Evolutionary conservation across 2,329 filamentous ascomycete genomes (phyloP).

Genomic region (Ophiostoma novo-ulmi): DNA sequence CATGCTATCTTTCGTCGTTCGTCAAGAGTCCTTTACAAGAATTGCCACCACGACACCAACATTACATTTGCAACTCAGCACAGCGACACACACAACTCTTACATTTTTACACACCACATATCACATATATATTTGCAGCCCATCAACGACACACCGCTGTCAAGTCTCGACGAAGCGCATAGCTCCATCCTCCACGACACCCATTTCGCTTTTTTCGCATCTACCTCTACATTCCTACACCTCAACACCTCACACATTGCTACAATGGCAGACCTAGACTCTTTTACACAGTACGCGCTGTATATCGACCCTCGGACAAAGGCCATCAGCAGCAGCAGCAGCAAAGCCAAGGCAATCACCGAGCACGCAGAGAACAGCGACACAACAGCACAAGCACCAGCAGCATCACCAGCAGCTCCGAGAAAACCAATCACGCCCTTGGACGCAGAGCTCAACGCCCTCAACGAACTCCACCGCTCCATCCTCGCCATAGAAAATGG

Average conservation of each 20-base stretch:
- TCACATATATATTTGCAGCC: not conserved
- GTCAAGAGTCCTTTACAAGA: not conserved
- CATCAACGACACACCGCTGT: not conserved
- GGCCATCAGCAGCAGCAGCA: slow-evolving; percentile 26
- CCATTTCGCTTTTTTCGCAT: not conserved
- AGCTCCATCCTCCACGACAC: not conserved
- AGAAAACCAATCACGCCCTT: slow-evolving; percentile 52
- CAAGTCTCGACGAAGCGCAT: not conserved
- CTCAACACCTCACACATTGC: not conserved
- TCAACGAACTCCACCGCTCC: slow-evolving; percentile 73
- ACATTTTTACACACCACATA: not conserved
- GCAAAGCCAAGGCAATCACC: not conserved
- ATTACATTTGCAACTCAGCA: not conserved
- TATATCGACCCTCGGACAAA: slow-evolving; percentile 73
- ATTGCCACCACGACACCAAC: not conserved
- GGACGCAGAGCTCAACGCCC: slow-evolving; percentile 59
- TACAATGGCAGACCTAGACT: slow-evolving; percentile 57
- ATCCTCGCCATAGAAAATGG: slow-evolving; percentile 62
- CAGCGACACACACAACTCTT: not conserved
- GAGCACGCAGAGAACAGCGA: not conserved
- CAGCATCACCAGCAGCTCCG: slow-evolving; percentile 72
- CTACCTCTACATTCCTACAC: no score
- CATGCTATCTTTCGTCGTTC: not conserved
- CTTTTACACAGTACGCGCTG: slow-evolving; percentile 78
- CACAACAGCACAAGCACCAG: not conserved